These are phyloP conservation scores for Ambrosia trifida DNA, from an alignment of 129 eudicot genomes.

Conservation along the genomic window DNA sequence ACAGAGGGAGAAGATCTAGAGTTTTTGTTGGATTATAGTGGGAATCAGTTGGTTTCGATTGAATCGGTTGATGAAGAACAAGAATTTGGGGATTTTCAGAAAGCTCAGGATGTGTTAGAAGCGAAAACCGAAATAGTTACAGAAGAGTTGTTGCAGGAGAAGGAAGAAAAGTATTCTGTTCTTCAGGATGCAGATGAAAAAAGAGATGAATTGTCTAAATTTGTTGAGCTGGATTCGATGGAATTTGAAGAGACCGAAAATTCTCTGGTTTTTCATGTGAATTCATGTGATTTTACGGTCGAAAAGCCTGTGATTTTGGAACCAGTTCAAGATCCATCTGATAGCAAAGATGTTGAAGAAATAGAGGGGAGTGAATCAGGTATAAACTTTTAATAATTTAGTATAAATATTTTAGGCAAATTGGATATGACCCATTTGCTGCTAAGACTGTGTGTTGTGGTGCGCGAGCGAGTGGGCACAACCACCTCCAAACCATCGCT, in stretches of 20 bases:
- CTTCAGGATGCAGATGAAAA: slow-evolving; percentile 29
- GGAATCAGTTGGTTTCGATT: slow-evolving; percentile 70
- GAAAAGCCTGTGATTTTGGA: slow-evolving; percentile 26
- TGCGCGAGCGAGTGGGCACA: too few species aligned
- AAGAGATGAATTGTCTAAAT: slow-evolving; percentile 41
- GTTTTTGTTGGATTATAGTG: slow-evolving; percentile 76
- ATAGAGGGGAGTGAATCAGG: slow-evolving; percentile 47
- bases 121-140: slow-evolving; percentile 12
- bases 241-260: slow-evolving; percentile 67
- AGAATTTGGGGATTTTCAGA: slow-evolving; percentile 40
- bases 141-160: slow-evolving; percentile 28
- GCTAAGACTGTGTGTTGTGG: too few species aligned
- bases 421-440: too few species aligned
- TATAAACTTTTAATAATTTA: neutral
- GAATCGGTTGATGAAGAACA: slow-evolving; percentile 54
- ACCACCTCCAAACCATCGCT: too few species aligned
- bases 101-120: slow-evolving; percentile 32
- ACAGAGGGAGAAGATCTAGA: slow-evolving; percentile 84
- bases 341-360: slow-evolving; percentile 33
- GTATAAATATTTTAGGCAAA: neutral
- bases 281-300: slow-evolving; percentile 28
- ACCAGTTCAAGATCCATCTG: slow-evolving; percentile 24
- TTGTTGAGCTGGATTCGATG: slow-evolving; percentile 49
- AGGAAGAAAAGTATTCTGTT: slow-evolving; percentile 25
- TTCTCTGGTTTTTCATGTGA: slow-evolving; percentile 53